phyloP scores from a whole-genome alignment of 2,329 filamentous ascomycete species.

The Hymenoscyphus repandus region DNA sequence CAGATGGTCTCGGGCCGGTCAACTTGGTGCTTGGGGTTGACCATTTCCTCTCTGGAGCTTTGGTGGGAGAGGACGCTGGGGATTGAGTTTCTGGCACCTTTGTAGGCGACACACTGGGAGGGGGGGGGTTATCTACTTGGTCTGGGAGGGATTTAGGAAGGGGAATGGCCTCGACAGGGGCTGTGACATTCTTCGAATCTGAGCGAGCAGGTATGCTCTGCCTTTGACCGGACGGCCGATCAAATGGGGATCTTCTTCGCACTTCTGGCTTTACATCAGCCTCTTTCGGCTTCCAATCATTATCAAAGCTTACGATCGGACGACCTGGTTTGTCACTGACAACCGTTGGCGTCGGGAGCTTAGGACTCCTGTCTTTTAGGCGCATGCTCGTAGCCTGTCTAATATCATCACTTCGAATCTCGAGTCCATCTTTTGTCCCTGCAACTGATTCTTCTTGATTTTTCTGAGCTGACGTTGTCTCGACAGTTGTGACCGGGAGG shows the following conservation, averaged over 20 bases:
- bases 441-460: conserved; percentile 10
- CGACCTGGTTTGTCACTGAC: conserved; percentile 87
- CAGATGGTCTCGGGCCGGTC: conserved; percentile 8
- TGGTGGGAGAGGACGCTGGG: conserved; percentile 10
- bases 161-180: conserved; percentile 34
- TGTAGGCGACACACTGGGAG: conserved; percentile 47
- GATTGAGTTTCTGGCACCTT: conserved; percentile 37
- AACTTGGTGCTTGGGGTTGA: conserved; percentile 21
- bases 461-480: conserved; percentile 10
- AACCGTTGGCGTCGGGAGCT: conserved; percentile 80
- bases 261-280: conserved; percentile 63
- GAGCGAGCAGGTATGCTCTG: conserved; percentile 23
- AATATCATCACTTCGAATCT: conserved; percentile 83
- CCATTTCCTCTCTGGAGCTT: conserved; percentile 10
- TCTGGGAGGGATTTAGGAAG: conserved; percentile 38
- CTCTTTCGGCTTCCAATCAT: conserved; percentile 64
- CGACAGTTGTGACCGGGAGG: conserved; percentile 27
- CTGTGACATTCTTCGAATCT: conserved; percentile 25
- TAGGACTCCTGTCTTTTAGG: conserved; percentile 78
- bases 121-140: conserved; percentile 36
- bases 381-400: conserved; percentile 85
- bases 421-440: conserved; percentile 63
- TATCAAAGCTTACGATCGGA: conserved; percentile 96
- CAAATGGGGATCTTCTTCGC: conserved; percentile 30
- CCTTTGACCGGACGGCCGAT: conserved; percentile 24